Conservation (phyloP, 169 alveolate genomes). For the Cryptosporidium canis region DNA sequence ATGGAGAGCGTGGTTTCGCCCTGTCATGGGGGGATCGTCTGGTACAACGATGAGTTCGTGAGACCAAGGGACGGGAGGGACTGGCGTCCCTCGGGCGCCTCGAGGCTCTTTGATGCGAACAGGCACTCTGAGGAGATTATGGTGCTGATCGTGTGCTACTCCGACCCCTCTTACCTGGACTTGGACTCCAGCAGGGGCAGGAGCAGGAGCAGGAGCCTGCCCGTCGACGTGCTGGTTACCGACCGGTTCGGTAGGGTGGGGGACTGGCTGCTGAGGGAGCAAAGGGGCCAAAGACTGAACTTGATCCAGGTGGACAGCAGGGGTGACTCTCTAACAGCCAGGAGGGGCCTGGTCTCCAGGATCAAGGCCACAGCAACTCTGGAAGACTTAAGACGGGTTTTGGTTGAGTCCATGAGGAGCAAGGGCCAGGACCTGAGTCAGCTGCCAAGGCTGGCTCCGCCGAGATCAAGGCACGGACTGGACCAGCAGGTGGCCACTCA, state of each 20-base stretch:
- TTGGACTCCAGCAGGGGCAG: too few species aligned
- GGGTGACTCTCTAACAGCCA: neutral
- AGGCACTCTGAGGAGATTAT: neutral
- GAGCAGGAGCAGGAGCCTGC: neutral
- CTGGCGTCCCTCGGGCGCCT: neutral
- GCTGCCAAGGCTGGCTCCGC: neutral
- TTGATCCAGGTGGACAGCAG: neutral
- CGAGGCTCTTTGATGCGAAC: neutral
- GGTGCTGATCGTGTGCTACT: neutral
- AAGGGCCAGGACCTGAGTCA: neutral
- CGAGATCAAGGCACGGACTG: neutral
- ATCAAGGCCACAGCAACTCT: neutral
- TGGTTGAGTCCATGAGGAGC: neutral
- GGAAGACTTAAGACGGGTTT: neutral
- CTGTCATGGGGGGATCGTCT: slow-evolving; percentile 21
- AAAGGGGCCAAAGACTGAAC: neutral
- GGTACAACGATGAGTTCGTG: neutral
- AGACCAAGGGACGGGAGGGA: neutral
- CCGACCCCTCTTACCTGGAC: slow-evolving; percentile 6
- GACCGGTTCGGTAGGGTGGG: slow-evolving; percentile 7
- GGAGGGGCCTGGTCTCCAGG: neutral
- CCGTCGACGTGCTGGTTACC: neutral
- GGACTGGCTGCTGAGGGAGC: slow-evolving; percentile 5
- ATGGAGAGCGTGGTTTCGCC: slow-evolving; percentile 49
- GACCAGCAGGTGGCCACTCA: neutral